Evolutionary conservation across 1,284 basidiomycete species (phyloP).

Genomic region (Ceratobasidium sp.): DNA sequence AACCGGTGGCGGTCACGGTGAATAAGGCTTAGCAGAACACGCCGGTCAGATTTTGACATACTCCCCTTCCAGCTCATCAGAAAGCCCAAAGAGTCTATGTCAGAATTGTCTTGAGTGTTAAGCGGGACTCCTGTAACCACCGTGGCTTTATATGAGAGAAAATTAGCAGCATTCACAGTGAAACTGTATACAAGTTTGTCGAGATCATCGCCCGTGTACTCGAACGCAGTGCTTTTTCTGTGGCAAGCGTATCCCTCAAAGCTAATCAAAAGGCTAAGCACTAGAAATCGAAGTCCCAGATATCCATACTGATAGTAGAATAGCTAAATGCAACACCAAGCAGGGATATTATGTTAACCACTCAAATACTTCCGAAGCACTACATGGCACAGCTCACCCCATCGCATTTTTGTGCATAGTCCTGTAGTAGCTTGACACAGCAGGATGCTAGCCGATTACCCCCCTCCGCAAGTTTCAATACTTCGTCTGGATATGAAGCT

Average conservation of each 20-base stretch:
- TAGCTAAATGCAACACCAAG: not conserved
- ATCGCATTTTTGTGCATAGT: not conserved
- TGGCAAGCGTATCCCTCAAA: not conserved
- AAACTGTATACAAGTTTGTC: not conserved
- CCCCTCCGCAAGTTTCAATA: not conserved
- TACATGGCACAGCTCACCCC: not conserved
- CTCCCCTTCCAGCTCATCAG: not conserved
- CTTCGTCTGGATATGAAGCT: not conserved
- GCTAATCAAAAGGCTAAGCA: constrained; percentile 2
- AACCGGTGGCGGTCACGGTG: not conserved
- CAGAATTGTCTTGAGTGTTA: not conserved
- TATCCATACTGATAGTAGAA: constrained; percentile 14
- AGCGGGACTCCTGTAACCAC: not conserved
- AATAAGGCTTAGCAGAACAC: not conserved
- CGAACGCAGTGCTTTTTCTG: not conserved
- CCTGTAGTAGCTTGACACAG: not conserved
- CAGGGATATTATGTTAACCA: too few relatives aligned
- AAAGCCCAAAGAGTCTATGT: not conserved
- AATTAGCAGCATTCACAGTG: not conserved
- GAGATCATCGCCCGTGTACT: not conserved
- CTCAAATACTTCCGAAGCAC: not conserved
- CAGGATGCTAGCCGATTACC: not conserved
- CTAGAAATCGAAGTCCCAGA: not conserved
- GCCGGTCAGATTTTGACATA: not conserved
- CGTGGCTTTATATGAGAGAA: not conserved